phyloP scores from a whole-genome alignment of 2,329 filamentous ascomycete species.

The Colletotrichum phormii region DNA sequence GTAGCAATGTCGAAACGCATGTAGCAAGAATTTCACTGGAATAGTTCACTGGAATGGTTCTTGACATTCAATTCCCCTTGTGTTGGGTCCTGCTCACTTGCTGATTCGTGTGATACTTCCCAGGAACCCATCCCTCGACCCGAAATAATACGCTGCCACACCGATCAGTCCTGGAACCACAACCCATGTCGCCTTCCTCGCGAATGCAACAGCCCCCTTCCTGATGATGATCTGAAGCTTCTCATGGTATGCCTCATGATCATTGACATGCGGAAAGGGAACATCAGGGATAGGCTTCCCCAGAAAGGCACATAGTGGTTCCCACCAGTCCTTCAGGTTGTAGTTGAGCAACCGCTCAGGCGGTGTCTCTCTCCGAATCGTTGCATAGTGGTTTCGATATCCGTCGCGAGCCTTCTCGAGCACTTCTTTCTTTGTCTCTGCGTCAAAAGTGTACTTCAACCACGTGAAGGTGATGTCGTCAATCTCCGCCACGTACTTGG shows the following conservation, averaged over 20 bases:
- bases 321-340: constrained; percentile 52
- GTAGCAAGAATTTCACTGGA: not conserved
- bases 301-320: constrained; percentile 55
- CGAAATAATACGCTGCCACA: not conserved
- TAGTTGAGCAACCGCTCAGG: constrained; percentile 28
- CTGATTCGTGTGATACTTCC: not conserved
- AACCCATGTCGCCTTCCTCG: not conserved
- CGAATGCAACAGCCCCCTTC: not conserved
- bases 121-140: not conserved
- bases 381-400: constrained; percentile 37
- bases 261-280: constrained; percentile 49
- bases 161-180: not conserved
- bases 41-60: no score
- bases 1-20: no score
- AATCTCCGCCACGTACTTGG: constrained; percentile 65
- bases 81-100: not conserved
- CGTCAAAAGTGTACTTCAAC: constrained; percentile 76
- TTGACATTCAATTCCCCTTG: not conserved
- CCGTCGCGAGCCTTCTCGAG: constrained; percentile 43
- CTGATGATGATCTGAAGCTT: not conserved
- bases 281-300: constrained; percentile 47
- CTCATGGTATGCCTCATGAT: constrained; percentile 21
- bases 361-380: constrained; percentile 4
- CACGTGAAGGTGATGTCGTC: constrained; percentile 77
- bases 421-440: constrained; percentile 76